A percentile compares a stretch with the other conserved stretches of the same genome.
Conservation (phyloP, 345 rosid species). For the Capsella bursapastoris region DNA sequence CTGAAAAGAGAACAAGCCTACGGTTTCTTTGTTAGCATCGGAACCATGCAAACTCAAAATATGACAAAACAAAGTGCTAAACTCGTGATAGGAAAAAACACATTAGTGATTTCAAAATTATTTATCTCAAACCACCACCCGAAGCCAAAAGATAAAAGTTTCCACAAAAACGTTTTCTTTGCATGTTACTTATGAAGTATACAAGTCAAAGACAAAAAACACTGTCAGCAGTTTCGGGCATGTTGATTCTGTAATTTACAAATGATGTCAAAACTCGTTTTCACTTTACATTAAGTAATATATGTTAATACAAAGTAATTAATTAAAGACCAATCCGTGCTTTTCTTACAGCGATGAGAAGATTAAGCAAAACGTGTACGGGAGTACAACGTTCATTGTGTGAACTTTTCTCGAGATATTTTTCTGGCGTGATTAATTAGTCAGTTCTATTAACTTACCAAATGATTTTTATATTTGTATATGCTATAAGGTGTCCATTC, state of each 20-base stretch:
- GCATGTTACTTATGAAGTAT: not conserved
- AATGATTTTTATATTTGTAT: not conserved
- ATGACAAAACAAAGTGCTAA: not conserved
- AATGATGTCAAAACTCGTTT: constrained; percentile 28
- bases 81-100: not conserved
- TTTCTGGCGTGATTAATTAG: constrained; percentile 1
- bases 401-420: constrained; percentile 9
- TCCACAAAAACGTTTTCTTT: constrained; percentile 5
- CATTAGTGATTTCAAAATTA: not conserved
- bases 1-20: not conserved
- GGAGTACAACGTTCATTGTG: constrained; percentile 20
- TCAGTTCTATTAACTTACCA: not conserved
- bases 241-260: constrained; percentile 14
- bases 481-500: not conserved
- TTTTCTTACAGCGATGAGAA: constrained; percentile 26
- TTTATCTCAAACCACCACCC: not conserved
- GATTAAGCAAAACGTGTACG: constrained; percentile 45
- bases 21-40: not conserved
- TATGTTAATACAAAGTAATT: constrained; percentile 5
- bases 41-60: not conserved
- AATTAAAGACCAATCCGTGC: constrained; percentile 9
- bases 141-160: not conserved
- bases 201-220: constrained; percentile 44
- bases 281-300: not conserved
- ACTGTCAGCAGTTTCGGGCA: constrained; percentile 33